phyloP scores from a whole-genome alignment of 306 rosid genomes.

The Ochetophila trinervis region DNA sequence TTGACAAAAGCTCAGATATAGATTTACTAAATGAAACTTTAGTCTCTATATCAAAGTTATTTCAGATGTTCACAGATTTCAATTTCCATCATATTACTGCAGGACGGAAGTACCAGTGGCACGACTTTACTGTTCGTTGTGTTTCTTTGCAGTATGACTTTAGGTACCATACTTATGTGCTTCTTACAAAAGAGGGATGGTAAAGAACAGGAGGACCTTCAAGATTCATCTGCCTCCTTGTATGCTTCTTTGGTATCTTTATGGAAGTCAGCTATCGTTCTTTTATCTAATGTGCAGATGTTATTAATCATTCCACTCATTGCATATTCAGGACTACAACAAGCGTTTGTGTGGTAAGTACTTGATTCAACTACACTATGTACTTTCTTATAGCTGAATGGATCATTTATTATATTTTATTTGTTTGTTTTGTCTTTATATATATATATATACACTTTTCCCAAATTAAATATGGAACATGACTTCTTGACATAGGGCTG shows the following conservation, averaged over 20 bases:
- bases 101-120: conserved; percentile 65
- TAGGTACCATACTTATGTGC: conserved; percentile 77
- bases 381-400: conserved; percentile 20
- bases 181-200: conserved; percentile 58
- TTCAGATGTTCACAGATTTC: conserved; percentile 4
- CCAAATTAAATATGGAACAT: conserved; percentile 16
- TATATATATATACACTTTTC: conserved; percentile 7
- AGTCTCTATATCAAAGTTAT: background rate
- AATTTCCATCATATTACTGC: conserved; percentile 29
- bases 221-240: conserved; percentile 35
- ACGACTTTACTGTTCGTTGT: conserved; percentile 68
- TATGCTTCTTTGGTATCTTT: conserved; percentile 50
- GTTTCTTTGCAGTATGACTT: conserved; percentile 67
- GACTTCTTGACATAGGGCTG: conserved; percentile 57
- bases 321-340: conserved; percentile 93
- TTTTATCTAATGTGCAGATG: conserved; percentile 63
- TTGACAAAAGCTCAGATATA: background rate
- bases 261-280: conserved; percentile 49
- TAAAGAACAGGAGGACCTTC: conserved; percentile 36
- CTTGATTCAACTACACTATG: conserved; percentile 24
- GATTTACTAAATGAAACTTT: background rate
- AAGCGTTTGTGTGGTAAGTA: conserved; percentile 93
- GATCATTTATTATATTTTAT: background rate
- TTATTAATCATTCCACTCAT: conserved; percentile 80
- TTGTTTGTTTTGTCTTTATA: conserved; percentile 17